Percentiles rank a stretch among this genome's conserved stretches.
Conservation (phyloP, 73 alveolate species). For the Uronychia binucleata region DNA sequence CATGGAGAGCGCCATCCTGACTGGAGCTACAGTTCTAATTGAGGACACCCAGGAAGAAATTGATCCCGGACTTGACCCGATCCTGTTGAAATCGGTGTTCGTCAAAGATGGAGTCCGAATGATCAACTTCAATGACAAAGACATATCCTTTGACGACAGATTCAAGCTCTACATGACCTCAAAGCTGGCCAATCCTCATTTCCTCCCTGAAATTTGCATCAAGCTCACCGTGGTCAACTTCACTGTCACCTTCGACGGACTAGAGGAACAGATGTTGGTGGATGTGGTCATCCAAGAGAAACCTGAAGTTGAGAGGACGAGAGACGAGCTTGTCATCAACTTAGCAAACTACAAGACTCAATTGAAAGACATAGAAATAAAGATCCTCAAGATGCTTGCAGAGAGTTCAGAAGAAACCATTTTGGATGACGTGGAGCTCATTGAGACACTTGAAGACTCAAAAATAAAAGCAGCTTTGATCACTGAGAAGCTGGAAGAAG, state of each 20-base stretch:
- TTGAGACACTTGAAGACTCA: slow-evolving; percentile 74
- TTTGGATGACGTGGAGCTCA: slow-evolving; percentile 80
- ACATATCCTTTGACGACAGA: slow-evolving; percentile 91
- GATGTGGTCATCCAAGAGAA: slow-evolving; percentile 98
- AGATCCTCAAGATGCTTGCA: slow-evolving; percentile 87
- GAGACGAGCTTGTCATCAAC: slow-evolving; percentile 91
- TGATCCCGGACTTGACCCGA: slow-evolving; percentile 99
- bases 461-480: slow-evolving; percentile 77
- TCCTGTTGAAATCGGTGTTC: slow-evolving; percentile 72
- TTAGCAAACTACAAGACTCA: slow-evolving; percentile 92
- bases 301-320: slow-evolving; percentile 94
- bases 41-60: slow-evolving; percentile 95
- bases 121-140: slow-evolving; percentile 80
- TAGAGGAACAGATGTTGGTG: slow-evolving; percentile 97
- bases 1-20: slow-evolving; percentile 25
- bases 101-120: slow-evolving; percentile 24
- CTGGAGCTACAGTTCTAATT: slow-evolving; percentile 65
- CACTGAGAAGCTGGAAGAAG: slow-evolving; percentile 74
- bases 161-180: slow-evolving; percentile 97
- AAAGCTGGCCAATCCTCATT: slow-evolving; percentile 98
- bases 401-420: slow-evolving; percentile 92
- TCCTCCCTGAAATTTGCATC: slow-evolving; percentile 98
- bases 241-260: slow-evolving; percentile 99
- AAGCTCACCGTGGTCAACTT: slow-evolving; percentile 98
- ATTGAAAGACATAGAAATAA: slow-evolving; percentile 85